phyloP scores from a whole-genome alignment of 129 eudicot species.

The Ambrosia artemisiifolia region DNA sequence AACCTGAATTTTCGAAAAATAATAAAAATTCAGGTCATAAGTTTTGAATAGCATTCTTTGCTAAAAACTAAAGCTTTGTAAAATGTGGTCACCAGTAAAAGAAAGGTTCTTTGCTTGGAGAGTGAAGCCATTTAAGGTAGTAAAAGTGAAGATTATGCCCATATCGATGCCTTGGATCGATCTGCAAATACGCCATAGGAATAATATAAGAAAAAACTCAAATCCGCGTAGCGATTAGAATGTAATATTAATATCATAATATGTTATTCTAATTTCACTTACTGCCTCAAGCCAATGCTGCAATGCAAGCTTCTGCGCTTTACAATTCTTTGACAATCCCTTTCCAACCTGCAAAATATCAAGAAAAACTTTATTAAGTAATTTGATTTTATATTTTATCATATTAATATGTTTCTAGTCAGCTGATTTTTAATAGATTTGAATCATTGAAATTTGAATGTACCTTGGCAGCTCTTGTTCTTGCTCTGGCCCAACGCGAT shows the following conservation, averaged over 20 bases:
- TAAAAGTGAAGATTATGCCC: constrained; percentile 93
- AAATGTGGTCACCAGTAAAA: constrained; percentile 72
- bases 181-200: constrained; percentile 37
- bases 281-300: constrained; percentile 99
- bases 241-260: not conserved
- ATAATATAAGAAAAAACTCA: not conserved
- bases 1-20: constrained; percentile 51
- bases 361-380: not conserved
- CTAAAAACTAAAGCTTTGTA: not conserved
- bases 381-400: not conserved
- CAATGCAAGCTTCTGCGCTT: constrained; percentile 88
- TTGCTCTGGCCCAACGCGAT: constrained; percentile 95
- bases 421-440: too few species aligned
- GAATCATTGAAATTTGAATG: constrained; percentile 9
- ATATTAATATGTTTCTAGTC: not conserved
- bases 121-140: constrained; percentile 66
- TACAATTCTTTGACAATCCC: constrained; percentile 80
- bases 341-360: constrained; percentile 77
- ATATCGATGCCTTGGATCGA: constrained; percentile 98
- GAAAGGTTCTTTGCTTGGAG: constrained; percentile 90
- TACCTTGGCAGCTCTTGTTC: constrained; percentile 95
- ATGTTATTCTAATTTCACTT: constrained; percentile 23
- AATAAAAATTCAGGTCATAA: constrained; percentile 1
- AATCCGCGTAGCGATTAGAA: not conserved
- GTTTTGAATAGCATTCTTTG: not conserved